Percentiles rank a stretch among this genome's conserved stretches.
These are phyloP conservation scores for Plasmodium berghei DNA, from an alignment of 169 alveolate species.

Conservation along the genomic window DNA sequence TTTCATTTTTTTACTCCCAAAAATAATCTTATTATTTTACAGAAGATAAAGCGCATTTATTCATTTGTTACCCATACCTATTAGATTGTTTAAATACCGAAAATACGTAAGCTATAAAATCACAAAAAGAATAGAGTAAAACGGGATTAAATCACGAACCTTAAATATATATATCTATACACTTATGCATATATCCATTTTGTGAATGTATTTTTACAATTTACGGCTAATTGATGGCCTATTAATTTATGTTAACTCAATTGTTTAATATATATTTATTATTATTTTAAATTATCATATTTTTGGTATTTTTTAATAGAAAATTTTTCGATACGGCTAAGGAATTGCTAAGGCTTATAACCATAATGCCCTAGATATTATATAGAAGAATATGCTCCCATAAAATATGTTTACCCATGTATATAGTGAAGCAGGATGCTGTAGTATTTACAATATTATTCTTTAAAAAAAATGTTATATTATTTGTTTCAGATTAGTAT, in stretches of 20 bases:
- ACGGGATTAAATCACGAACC: background rate
- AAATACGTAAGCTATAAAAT: slow-evolving; percentile 51
- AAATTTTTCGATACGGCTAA: slow-evolving; percentile 36
- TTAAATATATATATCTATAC: background rate
- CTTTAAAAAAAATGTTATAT: no score
- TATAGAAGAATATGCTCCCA: slow-evolving; percentile 7
- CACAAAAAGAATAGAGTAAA: slow-evolving; percentile 2
- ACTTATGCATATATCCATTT: slow-evolving; percentile 6
- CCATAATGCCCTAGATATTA: slow-evolving; percentile 21
- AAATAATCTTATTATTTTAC: background rate
- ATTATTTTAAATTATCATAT: background rate
- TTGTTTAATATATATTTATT: background rate
- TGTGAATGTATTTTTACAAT: slow-evolving; percentile 4
- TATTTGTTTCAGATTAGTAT: no score
- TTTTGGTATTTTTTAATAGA: slow-evolving; percentile 2
- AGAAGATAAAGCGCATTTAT: slow-evolving; percentile 71
- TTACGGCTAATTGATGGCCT: background rate
- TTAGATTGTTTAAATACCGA: slow-evolving; percentile 64
- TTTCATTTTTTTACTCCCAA: background rate
- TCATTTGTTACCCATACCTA: slow-evolving; percentile 72
- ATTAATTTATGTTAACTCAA: background rate
- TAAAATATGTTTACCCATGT: background rate
- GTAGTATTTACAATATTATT: no score
- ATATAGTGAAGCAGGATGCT: no score
- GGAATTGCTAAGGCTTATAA: slow-evolving; percentile 58